Percentiles rank a stretch among this genome's conserved stretches.
Evolutionary conservation across 208 protist species (phyloP).

Genomic region (Trypanosoma melophagium): DNA sequence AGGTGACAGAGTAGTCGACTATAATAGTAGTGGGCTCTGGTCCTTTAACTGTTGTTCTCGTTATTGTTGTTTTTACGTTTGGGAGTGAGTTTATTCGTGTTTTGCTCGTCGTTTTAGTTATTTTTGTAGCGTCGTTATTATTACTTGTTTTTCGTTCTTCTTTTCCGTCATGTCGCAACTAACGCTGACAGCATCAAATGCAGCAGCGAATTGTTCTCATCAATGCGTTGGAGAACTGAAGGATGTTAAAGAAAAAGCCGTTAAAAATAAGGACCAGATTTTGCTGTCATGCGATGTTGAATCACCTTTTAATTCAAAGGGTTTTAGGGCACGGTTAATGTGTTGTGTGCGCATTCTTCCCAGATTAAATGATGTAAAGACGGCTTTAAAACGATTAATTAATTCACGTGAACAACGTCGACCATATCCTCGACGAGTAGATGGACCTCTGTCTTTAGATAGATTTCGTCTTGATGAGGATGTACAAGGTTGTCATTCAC

Average conservation of each 20-base stretch:
- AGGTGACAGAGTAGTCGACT: too few species aligned
- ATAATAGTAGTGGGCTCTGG: too few species aligned
- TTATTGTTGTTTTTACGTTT: neutral
- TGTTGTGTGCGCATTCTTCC: constrained; percentile 72
- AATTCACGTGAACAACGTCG: neutral
- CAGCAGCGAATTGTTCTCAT: constrained; percentile 3
- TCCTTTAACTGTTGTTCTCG: neutral
- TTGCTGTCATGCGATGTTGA: constrained; percentile 39
- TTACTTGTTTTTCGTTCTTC: neutral
- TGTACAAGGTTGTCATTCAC: constrained; percentile 26
- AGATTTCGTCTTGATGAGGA: constrained; percentile 15
- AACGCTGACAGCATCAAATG: neutral
- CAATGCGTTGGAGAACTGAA: constrained; percentile 17
- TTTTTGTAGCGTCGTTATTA: constrained; percentile 4
- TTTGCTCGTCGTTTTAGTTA: neutral
- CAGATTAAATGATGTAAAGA: constrained; percentile 55
- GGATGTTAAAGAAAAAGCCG: constrained; percentile 12
- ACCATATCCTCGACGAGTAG: neutral
- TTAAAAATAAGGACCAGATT: constrained; percentile 39
- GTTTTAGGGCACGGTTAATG: constrained; percentile 38
- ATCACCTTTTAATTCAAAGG: constrained; percentile 46
- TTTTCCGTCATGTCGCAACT: neutral
- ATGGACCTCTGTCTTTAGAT: neutral
- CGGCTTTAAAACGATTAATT: constrained; percentile 24
- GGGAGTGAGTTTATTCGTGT: neutral